phyloP scores from a whole-genome alignment of 2,329 filamentous ascomycete species.

The Nothopassalora personata region DNA sequence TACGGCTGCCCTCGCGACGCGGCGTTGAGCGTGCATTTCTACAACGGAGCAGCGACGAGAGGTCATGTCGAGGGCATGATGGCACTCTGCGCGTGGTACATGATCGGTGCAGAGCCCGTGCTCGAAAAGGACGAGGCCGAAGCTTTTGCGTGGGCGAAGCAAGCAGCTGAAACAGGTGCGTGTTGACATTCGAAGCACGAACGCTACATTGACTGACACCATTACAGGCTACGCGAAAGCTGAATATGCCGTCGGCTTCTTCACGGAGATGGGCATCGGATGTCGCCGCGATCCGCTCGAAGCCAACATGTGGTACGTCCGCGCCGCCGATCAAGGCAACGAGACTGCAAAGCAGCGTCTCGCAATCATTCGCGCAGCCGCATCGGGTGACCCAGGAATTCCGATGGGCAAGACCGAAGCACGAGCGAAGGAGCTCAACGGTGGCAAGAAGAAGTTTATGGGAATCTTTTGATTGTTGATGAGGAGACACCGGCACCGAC shows the following conservation, averaged over 20 bases:
- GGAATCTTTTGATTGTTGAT: conserved; percentile 25
- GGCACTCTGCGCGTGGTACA: conserved; percentile 97
- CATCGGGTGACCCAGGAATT: conserved; percentile 51
- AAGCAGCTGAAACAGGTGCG: conserved; percentile 79
- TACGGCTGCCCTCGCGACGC: conserved; percentile 85
- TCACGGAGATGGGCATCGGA: conserved; percentile 97
- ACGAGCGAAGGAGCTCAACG: conserved; percentile 29
- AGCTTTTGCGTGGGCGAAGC: conserved; percentile 91
- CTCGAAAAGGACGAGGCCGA: conserved; percentile 93
- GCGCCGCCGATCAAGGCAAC: conserved; percentile 86
- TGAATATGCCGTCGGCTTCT: conserved; percentile 94
- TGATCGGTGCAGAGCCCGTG: conserved; percentile 87
- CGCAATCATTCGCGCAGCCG: conserved; percentile 78
- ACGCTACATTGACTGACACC: conserved; percentile 9
- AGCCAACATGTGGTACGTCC: conserved; percentile 97
- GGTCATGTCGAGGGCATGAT: conserved; percentile 90
- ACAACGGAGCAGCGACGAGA: conserved; percentile 82
- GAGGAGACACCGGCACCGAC: background rate
- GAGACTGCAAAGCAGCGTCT: conserved; percentile 83
- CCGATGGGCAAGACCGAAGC: conserved; percentile 33
- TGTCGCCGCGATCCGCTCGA: conserved; percentile 91
- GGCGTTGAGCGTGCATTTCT: conserved; percentile 92
- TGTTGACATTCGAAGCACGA: conserved; percentile 21
- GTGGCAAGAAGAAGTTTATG: conserved; percentile 27
- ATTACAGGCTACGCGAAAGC: conserved; percentile 58